Evolutionary conservation across 331 rosid genomes (phyloP).

Genomic region (Spiraea crenata): DNA sequence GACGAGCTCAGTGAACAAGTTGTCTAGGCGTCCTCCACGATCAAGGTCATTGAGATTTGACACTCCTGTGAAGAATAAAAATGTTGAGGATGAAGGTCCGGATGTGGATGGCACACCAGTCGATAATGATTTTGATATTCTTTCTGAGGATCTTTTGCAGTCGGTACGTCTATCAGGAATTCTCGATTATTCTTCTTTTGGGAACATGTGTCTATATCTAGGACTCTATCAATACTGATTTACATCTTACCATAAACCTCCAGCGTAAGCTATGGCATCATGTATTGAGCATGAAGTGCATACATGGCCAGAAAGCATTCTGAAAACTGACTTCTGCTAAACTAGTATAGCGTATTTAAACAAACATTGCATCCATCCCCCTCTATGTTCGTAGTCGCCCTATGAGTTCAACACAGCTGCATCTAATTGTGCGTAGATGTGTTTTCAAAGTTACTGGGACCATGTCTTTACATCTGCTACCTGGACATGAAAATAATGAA

Average conservation of each 20-base stretch:
- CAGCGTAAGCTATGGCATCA: not conserved
- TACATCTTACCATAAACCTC: not conserved
- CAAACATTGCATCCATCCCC: no score
- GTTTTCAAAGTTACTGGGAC: no score
- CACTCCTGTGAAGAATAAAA: constrained; percentile 43
- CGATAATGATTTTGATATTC: constrained; percentile 46
- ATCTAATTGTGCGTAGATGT: no score
- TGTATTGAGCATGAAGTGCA: no score
- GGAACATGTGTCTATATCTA: not conserved
- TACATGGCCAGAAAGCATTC: no score
- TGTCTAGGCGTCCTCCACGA: constrained; percentile 53
- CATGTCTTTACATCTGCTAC: no score
- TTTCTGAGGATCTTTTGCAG: constrained; percentile 54
- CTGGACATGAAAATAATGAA: not conserved
- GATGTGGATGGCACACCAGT: constrained; percentile 19
- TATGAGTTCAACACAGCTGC: no score
- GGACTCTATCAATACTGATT: not conserved
- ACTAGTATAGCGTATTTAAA: no score
- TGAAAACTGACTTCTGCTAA: no score
- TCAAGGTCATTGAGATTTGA: constrained; percentile 62
- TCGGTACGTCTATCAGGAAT: constrained; percentile 47
- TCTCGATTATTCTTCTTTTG: not conserved
- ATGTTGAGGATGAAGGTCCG: constrained; percentile 16
- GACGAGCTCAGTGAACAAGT: constrained; percentile 31
- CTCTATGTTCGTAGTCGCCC: no score